Evolutionary conservation across 148 eudicot genomes (phyloP), one percentile per base, ranked within the genome.

Genomic region (Nyssa sinensis): DNA sequence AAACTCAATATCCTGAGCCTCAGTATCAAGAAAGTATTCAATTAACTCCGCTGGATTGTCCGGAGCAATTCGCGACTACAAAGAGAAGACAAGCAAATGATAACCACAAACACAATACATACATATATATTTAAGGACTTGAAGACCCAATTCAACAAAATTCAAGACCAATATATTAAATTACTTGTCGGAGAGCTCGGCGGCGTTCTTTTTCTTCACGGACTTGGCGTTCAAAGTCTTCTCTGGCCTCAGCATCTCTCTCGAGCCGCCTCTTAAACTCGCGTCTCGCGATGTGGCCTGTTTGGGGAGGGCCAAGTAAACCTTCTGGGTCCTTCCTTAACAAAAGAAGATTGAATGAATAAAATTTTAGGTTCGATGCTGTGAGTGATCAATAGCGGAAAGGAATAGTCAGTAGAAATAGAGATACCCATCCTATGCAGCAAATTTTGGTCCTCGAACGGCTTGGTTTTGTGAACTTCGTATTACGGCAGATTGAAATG

Each of bases 11-110:
- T 93, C 99, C 53, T 82, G 99, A 83, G 99, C 99, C 77, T 95
- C 98, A 4, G 98, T 93, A 78, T 95, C 98, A 64, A 95, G 97
- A 60, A 95, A 89, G 82, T 90, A 93, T 86, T 95, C 98, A 19
- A 93, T 82, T 75, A 95, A 71, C 72, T 65, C 88, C 17, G 80
- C 80, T 0, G 68, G 74, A 60, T 91, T 77, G 79, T 90, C 93
- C 11, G 98, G 97, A 39, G 81, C 76, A 66, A 88, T 88, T 64
- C 97, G 81, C 70, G 98, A 83, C 97, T 95, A 83, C 64, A 51
- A 34, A 37, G 24, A 71, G 27, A 34, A 37, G 1, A 27, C 32
- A 16, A 57, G 17, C 66, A 70, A 5, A 55, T 55, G 21, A 55
- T 25, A 70, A 49, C n/a, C 49, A 57, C 31, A 35, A 34, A 33